Conservation (phyloP, 345 rosid species). For the Eucalyptus marginata region DNA sequence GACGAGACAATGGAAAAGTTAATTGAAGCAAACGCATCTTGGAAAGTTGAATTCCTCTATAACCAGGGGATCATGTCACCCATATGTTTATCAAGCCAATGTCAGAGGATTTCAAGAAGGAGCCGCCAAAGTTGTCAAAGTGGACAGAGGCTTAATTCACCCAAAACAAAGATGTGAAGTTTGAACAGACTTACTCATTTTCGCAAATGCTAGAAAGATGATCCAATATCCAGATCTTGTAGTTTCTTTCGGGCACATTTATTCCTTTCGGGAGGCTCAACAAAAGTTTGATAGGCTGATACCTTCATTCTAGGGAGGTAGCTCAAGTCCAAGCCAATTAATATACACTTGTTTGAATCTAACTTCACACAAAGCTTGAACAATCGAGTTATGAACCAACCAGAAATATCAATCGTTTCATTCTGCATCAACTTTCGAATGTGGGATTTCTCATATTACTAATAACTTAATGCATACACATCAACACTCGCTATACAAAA, state of each 20-base stretch:
- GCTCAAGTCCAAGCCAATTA: neutral
- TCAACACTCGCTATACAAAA: neutral
- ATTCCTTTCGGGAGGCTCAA: neutral
- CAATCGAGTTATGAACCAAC: neutral
- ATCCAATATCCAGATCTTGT: neutral
- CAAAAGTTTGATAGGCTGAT: neutral
- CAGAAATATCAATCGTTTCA: neutral
- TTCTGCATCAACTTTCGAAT: neutral
- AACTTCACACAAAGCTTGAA: neutral
- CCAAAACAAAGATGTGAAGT: neutral
- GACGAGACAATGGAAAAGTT: too few relatives aligned
- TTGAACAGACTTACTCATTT: too few relatives aligned
- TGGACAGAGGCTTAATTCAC: neutral
- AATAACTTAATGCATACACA: neutral
- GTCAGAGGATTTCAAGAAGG: neutral
- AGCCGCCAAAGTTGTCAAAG: neutral
- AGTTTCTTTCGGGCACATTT: neutral
- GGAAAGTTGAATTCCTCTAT: neutral
- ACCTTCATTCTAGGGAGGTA: neutral
- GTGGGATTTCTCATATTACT: neutral
- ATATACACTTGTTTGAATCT: neutral
- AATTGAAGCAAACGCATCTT: neutral
- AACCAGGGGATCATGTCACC: neutral
- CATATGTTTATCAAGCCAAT: neutral
- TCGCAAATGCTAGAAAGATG: neutral